These are phyloP conservation scores for Leccinellum luteum DNA, from an alignment of 768 basidiomycete genomes.

Conservation along the genomic window DNA sequence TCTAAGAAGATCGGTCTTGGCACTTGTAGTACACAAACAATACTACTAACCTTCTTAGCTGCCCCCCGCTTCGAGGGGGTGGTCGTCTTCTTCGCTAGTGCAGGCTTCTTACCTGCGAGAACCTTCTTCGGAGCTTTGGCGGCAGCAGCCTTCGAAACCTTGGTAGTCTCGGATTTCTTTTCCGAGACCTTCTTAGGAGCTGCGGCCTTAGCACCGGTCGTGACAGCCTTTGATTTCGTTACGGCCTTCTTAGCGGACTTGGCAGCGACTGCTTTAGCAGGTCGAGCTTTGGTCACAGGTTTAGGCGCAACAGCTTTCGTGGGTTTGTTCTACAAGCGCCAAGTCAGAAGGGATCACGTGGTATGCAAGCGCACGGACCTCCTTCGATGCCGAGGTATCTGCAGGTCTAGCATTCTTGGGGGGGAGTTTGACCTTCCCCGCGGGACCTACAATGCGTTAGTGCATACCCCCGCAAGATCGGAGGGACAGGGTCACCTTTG, in stretches of 20 bases:
- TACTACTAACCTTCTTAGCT: slow-evolving; percentile 58
- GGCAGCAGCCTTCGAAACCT: slow-evolving; percentile 23
- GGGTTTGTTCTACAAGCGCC: slow-evolving; percentile 25
- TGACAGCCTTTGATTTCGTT: slow-evolving; percentile 38
- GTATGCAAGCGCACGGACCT: slow-evolving; percentile 40
- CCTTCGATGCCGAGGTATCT: slow-evolving; percentile 55
- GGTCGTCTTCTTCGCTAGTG: slow-evolving; percentile 39
- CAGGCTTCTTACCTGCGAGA: slow-evolving; percentile 32
- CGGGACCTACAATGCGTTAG: slow-evolving; percentile 33
- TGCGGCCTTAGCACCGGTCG: slow-evolving; percentile 29
- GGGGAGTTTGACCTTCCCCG: slow-evolving; percentile 65
- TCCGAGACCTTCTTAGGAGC: slow-evolving; percentile 43
- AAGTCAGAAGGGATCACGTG: slow-evolving; percentile 24
- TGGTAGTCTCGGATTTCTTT: slow-evolving; percentile 33
- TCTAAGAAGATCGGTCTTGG: slow-evolving; percentile 33
- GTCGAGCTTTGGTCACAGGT: slow-evolving; percentile 19
- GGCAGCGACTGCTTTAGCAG: slow-evolving; percentile 24
- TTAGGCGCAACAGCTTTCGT: slow-evolving; percentile 33
- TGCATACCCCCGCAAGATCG: neutral
- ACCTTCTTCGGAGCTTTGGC: slow-evolving; percentile 32
- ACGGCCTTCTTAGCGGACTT: slow-evolving; percentile 28
- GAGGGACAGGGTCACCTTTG: slow-evolving; percentile 57
- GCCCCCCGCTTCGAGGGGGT: slow-evolving; percentile 46
- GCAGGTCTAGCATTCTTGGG: slow-evolving; percentile 51
- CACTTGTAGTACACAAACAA: neutral